These are phyloP conservation scores for Butyriboletus loyo DNA, from an alignment of 768 basidiomycete species.

Conservation along the genomic window DNA sequence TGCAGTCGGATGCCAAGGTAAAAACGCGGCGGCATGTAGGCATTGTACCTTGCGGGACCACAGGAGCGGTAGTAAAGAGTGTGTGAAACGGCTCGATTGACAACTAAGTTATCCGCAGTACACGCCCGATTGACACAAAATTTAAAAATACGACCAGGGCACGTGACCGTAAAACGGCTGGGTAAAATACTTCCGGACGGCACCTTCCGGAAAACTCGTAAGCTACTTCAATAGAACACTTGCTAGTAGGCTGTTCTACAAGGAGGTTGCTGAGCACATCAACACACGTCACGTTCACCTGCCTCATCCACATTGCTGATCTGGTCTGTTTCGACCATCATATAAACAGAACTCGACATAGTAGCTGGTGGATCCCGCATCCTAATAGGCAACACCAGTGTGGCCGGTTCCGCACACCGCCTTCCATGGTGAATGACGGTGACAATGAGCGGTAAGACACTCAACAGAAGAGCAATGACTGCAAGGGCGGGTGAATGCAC, in stretches of 20 bases:
- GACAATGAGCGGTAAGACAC: slow-evolving; percentile 6
- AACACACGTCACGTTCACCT: neutral
- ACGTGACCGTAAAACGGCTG: no score
- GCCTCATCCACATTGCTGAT: neutral
- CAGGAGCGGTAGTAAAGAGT: no score
- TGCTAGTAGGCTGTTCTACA: neutral
- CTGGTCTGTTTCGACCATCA: neutral
- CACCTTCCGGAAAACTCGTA: no score
- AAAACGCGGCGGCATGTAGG: no score
- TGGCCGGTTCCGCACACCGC: neutral
- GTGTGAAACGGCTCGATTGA: no score
- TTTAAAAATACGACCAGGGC: no score
- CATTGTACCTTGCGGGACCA: no score
- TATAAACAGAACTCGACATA: neutral
- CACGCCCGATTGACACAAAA: no score
- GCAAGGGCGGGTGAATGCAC: slow-evolving; percentile 9
- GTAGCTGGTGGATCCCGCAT: neutral
- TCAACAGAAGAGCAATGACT: slow-evolving; percentile 1
- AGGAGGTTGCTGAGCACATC: neutral
- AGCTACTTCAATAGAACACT: no score
- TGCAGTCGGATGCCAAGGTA: no score
- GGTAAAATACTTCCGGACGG: neutral
- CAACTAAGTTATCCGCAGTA: no score
- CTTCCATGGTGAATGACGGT: neutral
- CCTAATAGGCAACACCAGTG: neutral